These are phyloP conservation scores for Digitaria exilis DNA, from an alignment of 202 grass and related monocot genomes.

Conservation along the genomic window DNA sequence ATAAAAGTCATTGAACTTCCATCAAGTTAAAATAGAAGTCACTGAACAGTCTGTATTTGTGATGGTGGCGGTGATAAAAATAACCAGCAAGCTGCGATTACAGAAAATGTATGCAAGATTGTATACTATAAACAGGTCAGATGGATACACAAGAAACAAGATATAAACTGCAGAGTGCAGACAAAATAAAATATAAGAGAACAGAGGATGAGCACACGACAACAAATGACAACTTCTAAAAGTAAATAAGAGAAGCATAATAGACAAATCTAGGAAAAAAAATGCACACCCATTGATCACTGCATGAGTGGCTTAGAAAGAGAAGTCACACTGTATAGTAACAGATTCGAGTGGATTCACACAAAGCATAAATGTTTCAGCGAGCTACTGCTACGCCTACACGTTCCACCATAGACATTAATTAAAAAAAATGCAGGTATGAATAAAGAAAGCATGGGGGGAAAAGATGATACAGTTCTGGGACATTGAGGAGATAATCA, in stretches of 20 bases:
- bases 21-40: background rate
- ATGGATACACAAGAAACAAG: background rate
- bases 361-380: slow-evolving; percentile 10
- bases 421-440: background rate
- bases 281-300: background rate
- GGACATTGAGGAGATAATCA: background rate
- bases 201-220: background rate
- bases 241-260: background rate
- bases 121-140: background rate
- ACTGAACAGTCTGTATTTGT: background rate
- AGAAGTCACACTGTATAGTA: background rate
- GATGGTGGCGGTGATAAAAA: background rate
- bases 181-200: background rate
- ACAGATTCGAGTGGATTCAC: background rate
- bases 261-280: background rate
- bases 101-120: background rate
- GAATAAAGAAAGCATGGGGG: background rate
- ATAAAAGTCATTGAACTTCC: background rate
- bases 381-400: background rate
- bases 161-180: background rate
- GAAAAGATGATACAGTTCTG: background rate
- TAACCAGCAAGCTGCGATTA: background rate
- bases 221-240: background rate
- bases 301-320: background rate
- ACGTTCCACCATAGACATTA: background rate